Percentiles rank a stretch among this genome's conserved stretches.
These are phyloP conservation scores for Fonsecaea nubica DNA, from an alignment of 2,329 filamentous ascomycete species.

Conservation along the genomic window DNA sequence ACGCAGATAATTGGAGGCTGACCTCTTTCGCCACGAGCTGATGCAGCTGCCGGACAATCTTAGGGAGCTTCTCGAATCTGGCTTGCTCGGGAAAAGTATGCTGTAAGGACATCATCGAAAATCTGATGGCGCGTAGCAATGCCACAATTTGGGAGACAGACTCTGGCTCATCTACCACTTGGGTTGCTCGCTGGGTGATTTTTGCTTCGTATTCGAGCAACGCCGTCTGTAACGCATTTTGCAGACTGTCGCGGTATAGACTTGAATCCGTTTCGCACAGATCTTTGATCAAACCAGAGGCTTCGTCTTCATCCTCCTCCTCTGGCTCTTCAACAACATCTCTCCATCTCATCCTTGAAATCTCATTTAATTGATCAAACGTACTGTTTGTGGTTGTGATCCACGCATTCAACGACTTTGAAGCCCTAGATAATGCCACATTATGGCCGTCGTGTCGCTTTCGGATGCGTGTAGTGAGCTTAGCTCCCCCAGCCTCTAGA, in stretches of 20 bases:
- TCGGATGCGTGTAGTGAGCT: conserved; percentile 31
- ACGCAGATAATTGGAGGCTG: conserved; percentile 16
- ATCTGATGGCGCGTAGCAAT: conserved; percentile 33
- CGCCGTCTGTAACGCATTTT: conserved; percentile 21
- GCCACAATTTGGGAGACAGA: conserved; percentile 14
- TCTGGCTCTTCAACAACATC: conserved; percentile 41
- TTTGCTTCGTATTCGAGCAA: conserved; percentile 20
- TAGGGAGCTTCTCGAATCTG: conserved; percentile 19
- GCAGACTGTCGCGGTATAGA: conserved; percentile 17
- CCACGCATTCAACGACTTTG: conserved; percentile 29
- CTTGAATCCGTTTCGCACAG: conserved; percentile 34
- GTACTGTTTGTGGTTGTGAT: conserved; percentile 22
- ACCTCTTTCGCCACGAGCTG: conserved; percentile 31
- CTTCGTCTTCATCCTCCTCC: conserved; percentile 39
- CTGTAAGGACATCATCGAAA: conserved; percentile 26
- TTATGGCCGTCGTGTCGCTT: conserved; percentile 35
- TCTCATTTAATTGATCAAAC: conserved; percentile 24
- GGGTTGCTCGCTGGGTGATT: conserved; percentile 20
- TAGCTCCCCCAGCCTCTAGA: conserved; percentile 21
- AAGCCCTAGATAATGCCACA: conserved; percentile 18
- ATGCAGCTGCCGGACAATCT: conserved; percentile 25
- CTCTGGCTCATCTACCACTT: neutral
- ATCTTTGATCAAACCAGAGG: conserved; percentile 22
- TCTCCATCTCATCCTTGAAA: conserved; percentile 35
- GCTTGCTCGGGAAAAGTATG: conserved; percentile 24